Percentiles rank a stretch among this genome's conserved stretches.
Evolutionary conservation across 192 early-diverging fungal genomes (phyloP).

Genomic region (Entrophospora sp.): DNA sequence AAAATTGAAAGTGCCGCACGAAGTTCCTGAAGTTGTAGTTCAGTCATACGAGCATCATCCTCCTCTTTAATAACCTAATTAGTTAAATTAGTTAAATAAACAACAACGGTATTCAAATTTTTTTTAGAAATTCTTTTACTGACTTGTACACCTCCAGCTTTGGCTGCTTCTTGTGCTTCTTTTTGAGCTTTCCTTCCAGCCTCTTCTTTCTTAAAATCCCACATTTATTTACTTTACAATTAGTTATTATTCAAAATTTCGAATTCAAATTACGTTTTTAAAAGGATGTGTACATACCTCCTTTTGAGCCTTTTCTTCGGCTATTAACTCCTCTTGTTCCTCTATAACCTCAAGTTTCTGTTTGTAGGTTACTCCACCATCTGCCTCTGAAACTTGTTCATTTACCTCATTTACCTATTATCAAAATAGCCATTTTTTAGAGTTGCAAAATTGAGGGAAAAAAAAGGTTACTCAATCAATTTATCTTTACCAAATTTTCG

Average conservation of each 20-base stretch:
- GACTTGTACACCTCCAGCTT: neutral
- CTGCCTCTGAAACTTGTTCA: constrained; percentile 76
- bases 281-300: constrained; percentile 23
- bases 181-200: constrained; percentile 48
- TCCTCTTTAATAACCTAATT: constrained; percentile 20
- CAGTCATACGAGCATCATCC: constrained; percentile 42
- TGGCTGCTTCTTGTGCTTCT: constrained; percentile 45
- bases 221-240: too few species aligned
- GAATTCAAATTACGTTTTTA: too few species aligned
- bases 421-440: neutral
- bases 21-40: constrained; percentile 47
- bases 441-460: constrained; percentile 1
- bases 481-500: constrained; percentile 79
- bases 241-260: too few species aligned
- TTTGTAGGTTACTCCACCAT: constrained; percentile 83
- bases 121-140: neutral
- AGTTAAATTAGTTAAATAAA: too few species aligned
- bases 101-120: too few species aligned
- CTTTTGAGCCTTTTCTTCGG: constrained; percentile 88
- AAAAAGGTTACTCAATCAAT: constrained; percentile 7
- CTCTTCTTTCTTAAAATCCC: constrained; percentile 49
- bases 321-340: constrained; percentile 95
- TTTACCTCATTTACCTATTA: constrained; percentile 68
- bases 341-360: constrained; percentile 90
- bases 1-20: constrained; percentile 49